A percentile compares a stretch with the other conserved stretches of the same genome.
phyloP scores from a whole-genome alignment of 352 stramenopile species.

The Pythium phragmiticola region DNA sequence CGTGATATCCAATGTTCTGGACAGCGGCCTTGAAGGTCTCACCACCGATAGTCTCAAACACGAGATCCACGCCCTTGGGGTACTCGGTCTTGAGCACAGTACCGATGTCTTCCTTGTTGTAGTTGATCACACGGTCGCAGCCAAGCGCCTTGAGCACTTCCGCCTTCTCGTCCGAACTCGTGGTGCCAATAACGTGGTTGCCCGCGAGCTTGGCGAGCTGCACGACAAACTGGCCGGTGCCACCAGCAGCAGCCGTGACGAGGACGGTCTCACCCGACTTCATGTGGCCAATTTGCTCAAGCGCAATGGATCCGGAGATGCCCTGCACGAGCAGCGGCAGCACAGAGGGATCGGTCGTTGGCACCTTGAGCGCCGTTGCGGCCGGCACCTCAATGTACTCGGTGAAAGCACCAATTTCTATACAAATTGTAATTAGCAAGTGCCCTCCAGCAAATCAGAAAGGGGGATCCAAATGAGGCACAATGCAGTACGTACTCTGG shows the following conservation, averaged over 20 bases:
- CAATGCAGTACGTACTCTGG: neutral
- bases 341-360: conserved; percentile 7
- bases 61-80: conserved; percentile 60
- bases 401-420: conserved; percentile 22
- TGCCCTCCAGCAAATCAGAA: too few species aligned
- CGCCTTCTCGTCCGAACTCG: conserved; percentile 83
- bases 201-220: conserved; percentile 84
- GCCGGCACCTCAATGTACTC: conserved; percentile 22
- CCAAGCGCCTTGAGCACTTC: conserved; percentile 68
- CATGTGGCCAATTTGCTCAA: conserved; percentile 59
- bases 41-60: conserved; percentile 63
- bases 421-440: neutral
- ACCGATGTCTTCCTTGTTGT: conserved; percentile 56
- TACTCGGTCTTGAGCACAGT: conserved; percentile 70
- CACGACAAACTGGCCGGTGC: conserved; percentile 43
- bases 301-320: conserved; percentile 42
- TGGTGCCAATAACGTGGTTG: conserved; percentile 80
- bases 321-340: conserved; percentile 42
- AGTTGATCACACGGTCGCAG: conserved; percentile 29
- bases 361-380: conserved; percentile 16
- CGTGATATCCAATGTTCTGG: conserved; percentile 53
- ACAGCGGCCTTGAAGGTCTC: conserved; percentile 49
- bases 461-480: too few species aligned
- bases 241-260: conserved; percentile 43
- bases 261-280: conserved; percentile 56